phyloP scores from a whole-genome alignment of 2,329 filamentous ascomycete species.

The Furcasterigmium sp. region DNA sequence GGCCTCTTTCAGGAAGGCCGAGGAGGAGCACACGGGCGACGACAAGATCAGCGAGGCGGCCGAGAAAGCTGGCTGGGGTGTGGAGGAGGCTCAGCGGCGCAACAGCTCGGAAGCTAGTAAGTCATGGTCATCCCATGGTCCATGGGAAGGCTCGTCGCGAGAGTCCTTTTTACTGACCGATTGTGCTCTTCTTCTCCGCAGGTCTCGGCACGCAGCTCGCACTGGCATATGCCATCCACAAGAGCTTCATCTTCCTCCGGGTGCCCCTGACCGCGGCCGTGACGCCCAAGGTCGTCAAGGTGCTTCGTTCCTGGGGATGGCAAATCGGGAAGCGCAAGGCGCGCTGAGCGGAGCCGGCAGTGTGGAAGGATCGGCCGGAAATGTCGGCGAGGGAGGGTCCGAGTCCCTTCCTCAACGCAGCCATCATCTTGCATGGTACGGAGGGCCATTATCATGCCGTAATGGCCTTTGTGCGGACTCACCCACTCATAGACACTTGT shows the following conservation, averaged over 20 bases:
- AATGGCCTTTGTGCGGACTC: conserved; percentile 7
- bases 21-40: conserved; percentile 35
- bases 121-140: conserved; percentile 28
- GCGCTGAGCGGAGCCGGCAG: neutral
- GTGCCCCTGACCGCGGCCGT: conserved; percentile 87
- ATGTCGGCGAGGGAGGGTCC: conserved; percentile 2
- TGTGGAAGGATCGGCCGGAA: conserved; percentile 1
- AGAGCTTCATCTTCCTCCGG: conserved; percentile 94
- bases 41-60: conserved; percentile 38
- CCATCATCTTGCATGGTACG: too few species aligned
- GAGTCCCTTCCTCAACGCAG: conserved; percentile 1
- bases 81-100: conserved; percentile 56
- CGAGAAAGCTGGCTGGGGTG: conserved; percentile 53
- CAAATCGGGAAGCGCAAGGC: conserved; percentile 71
- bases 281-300: conserved; percentile 90
- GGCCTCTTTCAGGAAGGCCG: conserved; percentile 38
- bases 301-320: conserved; percentile 84
- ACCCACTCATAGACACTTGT: conserved; percentile 8
- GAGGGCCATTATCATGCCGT: neutral
- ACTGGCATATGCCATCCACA: conserved; percentile 94
- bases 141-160: too few species aligned
- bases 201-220: conserved; percentile 76
- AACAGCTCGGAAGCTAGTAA: conserved; percentile 68
- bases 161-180: conserved; percentile 12
- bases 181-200: conserved; percentile 19